These are phyloP conservation scores for Erodium moschatum DNA, from an alignment of 441 rosid species.

Conservation along the genomic window DNA sequence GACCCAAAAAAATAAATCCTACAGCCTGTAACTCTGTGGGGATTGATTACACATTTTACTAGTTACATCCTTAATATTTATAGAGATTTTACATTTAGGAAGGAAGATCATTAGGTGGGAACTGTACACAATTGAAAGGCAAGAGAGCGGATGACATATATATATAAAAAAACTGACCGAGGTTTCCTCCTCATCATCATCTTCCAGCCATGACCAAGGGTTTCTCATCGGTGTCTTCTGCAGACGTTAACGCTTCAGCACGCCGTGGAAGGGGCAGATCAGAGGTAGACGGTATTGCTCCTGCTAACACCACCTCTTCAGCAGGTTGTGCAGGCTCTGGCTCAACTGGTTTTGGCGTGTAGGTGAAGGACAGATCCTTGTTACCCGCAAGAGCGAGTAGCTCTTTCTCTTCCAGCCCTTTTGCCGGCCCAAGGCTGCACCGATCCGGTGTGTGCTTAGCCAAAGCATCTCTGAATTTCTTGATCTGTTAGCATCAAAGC, in stretches of 20 bases:
- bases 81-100: neutral
- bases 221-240: constrained; percentile 21
- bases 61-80: neutral
- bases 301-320: constrained; percentile 12
- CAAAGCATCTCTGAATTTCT: constrained; percentile 81
- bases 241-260: constrained; percentile 12
- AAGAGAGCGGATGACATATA: neutral
- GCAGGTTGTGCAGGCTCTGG: constrained; percentile 17
- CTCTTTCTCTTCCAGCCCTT: constrained; percentile 87
- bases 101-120: neutral
- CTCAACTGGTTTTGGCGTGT: constrained; percentile 39
- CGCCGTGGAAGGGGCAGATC: constrained; percentile 27
- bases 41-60: constrained; percentile 9
- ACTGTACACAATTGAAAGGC: neutral
- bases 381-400: constrained; percentile 76
- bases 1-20: constrained; percentile 39
- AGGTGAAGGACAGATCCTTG: constrained; percentile 60
- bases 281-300: constrained; percentile 22
- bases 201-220: constrained; percentile 49
- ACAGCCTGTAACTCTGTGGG: constrained; percentile 27
- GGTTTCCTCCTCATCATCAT: constrained; percentile 21
- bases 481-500: constrained; percentile 36
- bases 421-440: constrained; percentile 67
- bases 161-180: constrained; percentile 14
- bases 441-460: constrained; percentile 67